Evolutionary conservation across 179 eudicot genomes (phyloP), one percentile per base, ranked within the genome.

Genomic region (Drosera spatulata): DNA sequence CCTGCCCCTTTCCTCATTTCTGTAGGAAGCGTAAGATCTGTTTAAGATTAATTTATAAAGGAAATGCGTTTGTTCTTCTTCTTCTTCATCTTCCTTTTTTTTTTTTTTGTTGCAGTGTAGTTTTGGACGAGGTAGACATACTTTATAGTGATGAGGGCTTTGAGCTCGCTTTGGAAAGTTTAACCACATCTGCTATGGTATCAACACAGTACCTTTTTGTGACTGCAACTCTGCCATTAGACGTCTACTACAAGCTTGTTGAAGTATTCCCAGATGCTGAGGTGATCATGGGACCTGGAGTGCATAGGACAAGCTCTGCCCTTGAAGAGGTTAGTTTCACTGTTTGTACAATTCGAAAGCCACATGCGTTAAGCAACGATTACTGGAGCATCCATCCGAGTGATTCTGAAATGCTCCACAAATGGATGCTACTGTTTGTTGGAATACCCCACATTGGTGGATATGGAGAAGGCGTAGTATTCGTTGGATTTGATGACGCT

Each of bases 261-360:
- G 85, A 85, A 72, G 69, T 70, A 59, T 93, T 93, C 71, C 99
- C 99, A 64, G 96, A 93, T 67, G 78, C 82, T 70, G 90, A 86
- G 73, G 86, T 89, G 55, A 60, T 93, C 65, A 86, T 89, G 96
- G 99, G 99, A 69, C 96, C 96, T 50, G 91, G 96, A 56, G 71
- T 88, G 75, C 99, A 93, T 70, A 84, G 95, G 60, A 93, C 99
- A 60, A 93, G 95, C 74, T 41, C 81, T 47, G 82, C 89, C 63
- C 90, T 93, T 69, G 93, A 84, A 75, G 99, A 93, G 99, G 99
- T 89, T 75, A 5, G 62, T 62, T 42, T 61, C 40, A 42, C 4
- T 44, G 5, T 56, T 33, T 11, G 33, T 43, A 43, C 5, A 43
- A 43, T 43, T 43, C 33, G 33, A 22, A 22, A 22, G 33, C 33